phyloP scores from a whole-genome alignment of 176 grass and related monocot genomes.

The Hordeum marinum region DNA sequence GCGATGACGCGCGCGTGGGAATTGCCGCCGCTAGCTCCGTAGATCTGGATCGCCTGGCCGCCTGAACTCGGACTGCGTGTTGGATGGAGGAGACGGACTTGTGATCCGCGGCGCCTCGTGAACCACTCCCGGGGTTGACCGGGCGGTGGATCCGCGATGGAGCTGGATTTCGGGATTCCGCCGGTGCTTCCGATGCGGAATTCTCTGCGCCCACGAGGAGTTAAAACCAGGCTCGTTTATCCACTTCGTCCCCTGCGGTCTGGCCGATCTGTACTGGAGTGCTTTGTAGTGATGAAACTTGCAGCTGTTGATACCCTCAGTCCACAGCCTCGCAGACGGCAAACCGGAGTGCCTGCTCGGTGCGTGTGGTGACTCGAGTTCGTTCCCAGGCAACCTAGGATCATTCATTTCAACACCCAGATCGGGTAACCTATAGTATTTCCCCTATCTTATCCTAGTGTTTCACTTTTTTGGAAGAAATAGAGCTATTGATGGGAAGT shows the following conservation, averaged over 20 bases:
- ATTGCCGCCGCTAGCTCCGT: background rate
- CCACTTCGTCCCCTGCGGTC: background rate
- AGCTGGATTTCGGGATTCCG: background rate
- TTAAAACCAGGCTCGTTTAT: background rate
- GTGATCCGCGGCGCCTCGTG: constrained; percentile 17
- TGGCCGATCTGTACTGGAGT: background rate
- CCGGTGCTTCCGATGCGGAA: background rate
- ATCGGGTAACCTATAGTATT: background rate
- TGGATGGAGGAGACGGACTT: background rate
- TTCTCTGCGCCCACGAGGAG: background rate
- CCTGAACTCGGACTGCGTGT: background rate
- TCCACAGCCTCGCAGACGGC: background rate
- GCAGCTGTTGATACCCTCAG: background rate
- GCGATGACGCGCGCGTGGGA: background rate
- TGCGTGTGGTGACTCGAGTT: background rate
- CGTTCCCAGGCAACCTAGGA: background rate
- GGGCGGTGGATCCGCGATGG: background rate
- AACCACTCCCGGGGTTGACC: constrained; percentile 8
- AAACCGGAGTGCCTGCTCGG: background rate
- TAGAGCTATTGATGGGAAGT: background rate
- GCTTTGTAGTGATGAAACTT: background rate
- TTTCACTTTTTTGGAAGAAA: background rate
- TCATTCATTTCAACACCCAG: background rate
- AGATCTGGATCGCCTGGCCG: constrained; percentile 22
- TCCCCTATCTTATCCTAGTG: background rate